Percentiles rank a stretch among this genome's conserved stretches.
Conservation (phyloP, 257 asterid genomes). For the Anisodus acutangulus region DNA sequence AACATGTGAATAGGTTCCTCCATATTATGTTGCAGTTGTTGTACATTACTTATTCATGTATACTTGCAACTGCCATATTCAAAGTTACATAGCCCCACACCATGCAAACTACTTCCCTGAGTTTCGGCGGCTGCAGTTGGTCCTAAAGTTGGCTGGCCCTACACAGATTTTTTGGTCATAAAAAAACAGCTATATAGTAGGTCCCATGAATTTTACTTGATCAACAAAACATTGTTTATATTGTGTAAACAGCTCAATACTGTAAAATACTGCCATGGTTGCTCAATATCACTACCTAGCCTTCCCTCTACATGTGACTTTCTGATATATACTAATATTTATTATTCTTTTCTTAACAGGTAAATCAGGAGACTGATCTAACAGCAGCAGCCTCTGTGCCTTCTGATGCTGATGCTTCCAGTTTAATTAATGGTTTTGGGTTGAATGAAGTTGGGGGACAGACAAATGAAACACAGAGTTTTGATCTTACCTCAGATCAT, state of each 20-base stretch:
- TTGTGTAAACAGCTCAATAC: not conserved
- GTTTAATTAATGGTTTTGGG: conserved; percentile 48
- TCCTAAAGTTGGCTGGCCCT: not conserved
- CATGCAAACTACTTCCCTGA: not conserved
- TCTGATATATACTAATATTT: conserved; percentile 14
- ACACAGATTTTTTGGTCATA: not conserved
- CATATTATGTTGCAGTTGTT: not conserved
- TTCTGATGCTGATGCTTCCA: conserved; percentile 56
- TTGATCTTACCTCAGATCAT: conserved; percentile 55
- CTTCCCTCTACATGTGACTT: not conserved
- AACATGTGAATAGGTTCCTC: not conserved
- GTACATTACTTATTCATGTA: not conserved
- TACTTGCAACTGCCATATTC: not conserved
- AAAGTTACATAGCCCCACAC: not conserved
- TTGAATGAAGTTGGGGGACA: conserved; percentile 55
- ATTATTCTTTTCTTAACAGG: conserved; percentile 44
- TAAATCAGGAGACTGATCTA: conserved; percentile 50
- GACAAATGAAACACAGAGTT: conserved; percentile 54
- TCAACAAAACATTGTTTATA: not conserved
- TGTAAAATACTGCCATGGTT: conserved; percentile 15
- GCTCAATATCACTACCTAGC: not conserved
- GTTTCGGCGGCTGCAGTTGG: not conserved
- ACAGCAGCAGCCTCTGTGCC: conserved; percentile 49
- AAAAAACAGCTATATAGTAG: not conserved
- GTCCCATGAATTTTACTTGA: not conserved